Evolutionary conservation across 371 early-diverging fungal genomes (phyloP), one percentile per base, ranked within the genome.

Genomic region (Coemansia sp.): DNA sequence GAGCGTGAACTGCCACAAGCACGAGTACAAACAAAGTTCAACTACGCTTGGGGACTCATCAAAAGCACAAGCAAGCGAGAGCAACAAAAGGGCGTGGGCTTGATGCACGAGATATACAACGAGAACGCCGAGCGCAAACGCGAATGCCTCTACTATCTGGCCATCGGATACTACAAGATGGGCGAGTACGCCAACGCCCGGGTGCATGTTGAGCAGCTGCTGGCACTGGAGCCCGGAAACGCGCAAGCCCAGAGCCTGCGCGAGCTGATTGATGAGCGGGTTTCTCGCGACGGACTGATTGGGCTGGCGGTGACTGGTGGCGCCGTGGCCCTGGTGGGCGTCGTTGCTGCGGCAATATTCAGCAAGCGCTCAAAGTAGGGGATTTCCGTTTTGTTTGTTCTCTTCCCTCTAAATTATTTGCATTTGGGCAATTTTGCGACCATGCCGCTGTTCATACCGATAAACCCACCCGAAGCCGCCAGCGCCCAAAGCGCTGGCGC

Each of bases 31-130:
- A 94, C 93, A 43, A 94, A 94, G 77, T 97, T 97, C 84, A 94
- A 95, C 82, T 94, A 91, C 71, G 95, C 97, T 4, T 97, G 96
- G 95, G 95, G 92, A 0, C 82, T 95, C 37, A 86, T 92, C 72
- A 86, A 83, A 77, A 88, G 90, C 69, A 81, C 75, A 55, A 72
- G 76, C 34, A 75, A 81, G 54, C 77, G 77, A 3, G 87, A 94
- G 56, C 87, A 92, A 55, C 83, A 86, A 52, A 76, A 82, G 24
- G 97, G 94, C 11, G 86, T 95, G 31, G 72, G 80, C 29, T 78
- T 94, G n/a, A 77, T 97, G 55, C 84, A 87, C 69, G 96, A 94
- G 61, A 94, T 96, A 37, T 92, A 92, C 77, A 79, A 82, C 12
- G 90, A 92, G 52, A 82, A 88, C 43, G 90, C 91, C 6, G 87